phyloP scores from a whole-genome alignment of 2,329 filamentous ascomycete genomes.

The Diaporthe capsici region DNA sequence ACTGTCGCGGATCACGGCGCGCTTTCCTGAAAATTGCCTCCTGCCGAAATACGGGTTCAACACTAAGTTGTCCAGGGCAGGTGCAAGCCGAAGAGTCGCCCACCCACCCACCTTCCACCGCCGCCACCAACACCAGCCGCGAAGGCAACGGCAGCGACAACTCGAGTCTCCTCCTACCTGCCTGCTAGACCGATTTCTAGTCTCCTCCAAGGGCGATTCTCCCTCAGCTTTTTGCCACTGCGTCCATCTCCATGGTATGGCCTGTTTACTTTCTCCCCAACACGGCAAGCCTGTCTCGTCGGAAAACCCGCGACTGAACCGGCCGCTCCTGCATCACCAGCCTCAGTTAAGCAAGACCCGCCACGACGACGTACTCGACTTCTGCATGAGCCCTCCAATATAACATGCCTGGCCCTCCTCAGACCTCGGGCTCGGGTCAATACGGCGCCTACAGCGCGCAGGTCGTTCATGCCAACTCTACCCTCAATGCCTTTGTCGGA shows the following conservation, averaged over 20 bases:
- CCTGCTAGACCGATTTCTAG: neutral
- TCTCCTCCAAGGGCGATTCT: neutral
- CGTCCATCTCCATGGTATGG: conserved; percentile 29
- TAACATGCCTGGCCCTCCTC: conserved; percentile 40
- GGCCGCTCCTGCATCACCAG: neutral
- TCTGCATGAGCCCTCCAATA: conserved; percentile 32
- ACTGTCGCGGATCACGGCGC: neutral
- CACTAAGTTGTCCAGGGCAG: conserved; percentile 6
- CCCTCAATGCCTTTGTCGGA: conserved; percentile 49
- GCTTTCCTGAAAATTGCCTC: neutral
- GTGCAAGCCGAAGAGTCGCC: neutral
- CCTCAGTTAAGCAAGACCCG: neutral
- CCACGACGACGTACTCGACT: conserved; percentile 11
- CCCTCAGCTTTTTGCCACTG: neutral
- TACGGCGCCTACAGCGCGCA: conserved; percentile 35
- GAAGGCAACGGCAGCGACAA: neutral
- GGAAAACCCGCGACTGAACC: conserved; percentile 31
- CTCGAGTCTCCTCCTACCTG: too few relatives aligned
- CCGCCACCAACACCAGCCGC: neutral
- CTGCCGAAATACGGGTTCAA: conserved; percentile 10
- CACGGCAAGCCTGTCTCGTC: neutral
- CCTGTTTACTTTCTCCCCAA: conserved; percentile 5
- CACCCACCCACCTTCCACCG: neutral
- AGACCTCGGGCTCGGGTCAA: conserved; percentile 28
- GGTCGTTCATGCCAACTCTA: conserved; percentile 50